These are phyloP conservation scores for Cicer yamashitae DNA, from an alignment of 306 rosid species.

Conservation along the genomic window DNA sequence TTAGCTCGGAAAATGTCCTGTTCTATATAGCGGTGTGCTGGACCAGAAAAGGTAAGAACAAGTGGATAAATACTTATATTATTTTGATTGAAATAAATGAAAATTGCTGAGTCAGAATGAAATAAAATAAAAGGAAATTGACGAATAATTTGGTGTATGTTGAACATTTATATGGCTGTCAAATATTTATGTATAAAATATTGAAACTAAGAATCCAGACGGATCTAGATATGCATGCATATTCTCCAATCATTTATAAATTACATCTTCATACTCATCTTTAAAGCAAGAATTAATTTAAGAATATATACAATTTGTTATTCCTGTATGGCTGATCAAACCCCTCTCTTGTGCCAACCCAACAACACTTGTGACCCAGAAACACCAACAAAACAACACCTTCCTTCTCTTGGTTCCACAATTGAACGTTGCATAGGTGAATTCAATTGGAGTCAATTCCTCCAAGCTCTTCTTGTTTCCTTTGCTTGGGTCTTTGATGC, in stretches of 20 bases:
- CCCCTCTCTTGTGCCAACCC: conserved; percentile 7
- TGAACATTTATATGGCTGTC: no score
- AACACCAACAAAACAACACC: conserved; percentile 14
- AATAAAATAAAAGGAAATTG: no score
- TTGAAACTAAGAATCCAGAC: not conserved
- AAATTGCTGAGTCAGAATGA: no score
- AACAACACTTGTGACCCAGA: conserved; percentile 33
- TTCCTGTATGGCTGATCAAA: not conserved
- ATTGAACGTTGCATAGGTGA: conserved; percentile 57
- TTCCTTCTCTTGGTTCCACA: conserved; percentile 58
- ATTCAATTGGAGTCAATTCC: conserved; percentile 55
- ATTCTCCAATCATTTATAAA: not conserved
- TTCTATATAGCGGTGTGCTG: not conserved
- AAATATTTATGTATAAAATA: no score
- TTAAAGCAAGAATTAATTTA: not conserved
- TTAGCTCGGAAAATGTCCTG: not conserved
- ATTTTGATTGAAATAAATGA: no score
- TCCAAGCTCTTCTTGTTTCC: conserved; percentile 60
- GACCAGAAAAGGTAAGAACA: not conserved
- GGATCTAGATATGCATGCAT: not conserved
- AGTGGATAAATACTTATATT: not conserved
- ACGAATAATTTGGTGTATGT: no score
- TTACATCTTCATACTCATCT: not conserved
- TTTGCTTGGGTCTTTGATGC: conserved; percentile 67
- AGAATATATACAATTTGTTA: not conserved